phyloP scores from a whole-genome alignment of 1,139 yeast genomes.

The Debaryomyces robertsiae region DNA sequence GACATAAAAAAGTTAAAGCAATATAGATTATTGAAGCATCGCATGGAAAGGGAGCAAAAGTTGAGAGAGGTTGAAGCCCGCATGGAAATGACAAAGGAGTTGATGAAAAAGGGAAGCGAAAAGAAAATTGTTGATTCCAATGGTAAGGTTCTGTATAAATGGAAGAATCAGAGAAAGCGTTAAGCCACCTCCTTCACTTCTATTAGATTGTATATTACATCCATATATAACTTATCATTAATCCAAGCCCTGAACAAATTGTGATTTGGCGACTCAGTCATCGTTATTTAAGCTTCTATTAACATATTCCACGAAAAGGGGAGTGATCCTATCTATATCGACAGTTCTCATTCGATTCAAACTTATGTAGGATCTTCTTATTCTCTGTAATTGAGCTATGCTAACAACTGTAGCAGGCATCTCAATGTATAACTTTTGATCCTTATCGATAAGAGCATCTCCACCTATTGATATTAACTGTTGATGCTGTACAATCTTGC shows the following conservation, averaged over 20 bases:
- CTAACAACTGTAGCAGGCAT: constrained; percentile 68
- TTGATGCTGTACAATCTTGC: constrained; percentile 61
- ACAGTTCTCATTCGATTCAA: constrained; percentile 78
- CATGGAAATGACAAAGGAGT: constrained; percentile 77
- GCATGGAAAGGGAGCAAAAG: constrained; percentile 68
- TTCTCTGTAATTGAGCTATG: constrained; percentile 78
- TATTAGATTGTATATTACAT: constrained; percentile 2
- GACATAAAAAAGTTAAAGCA: constrained; percentile 62
- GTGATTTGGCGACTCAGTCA: constrained; percentile 4
- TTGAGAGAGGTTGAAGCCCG: constrained; percentile 67
- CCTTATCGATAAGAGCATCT: constrained; percentile 42
- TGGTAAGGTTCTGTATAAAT: constrained; percentile 76
- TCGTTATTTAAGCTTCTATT: constrained; percentile 51
- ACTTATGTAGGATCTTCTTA: constrained; percentile 77
- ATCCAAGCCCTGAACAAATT: neutral
- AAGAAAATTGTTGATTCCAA: constrained; percentile 66
- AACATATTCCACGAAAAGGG: constrained; percentile 74
- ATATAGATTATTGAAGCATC: constrained; percentile 54
- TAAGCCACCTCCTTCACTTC: constrained; percentile 2
- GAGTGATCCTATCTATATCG: constrained; percentile 65
- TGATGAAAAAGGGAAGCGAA: constrained; percentile 88
- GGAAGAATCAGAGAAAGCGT: constrained; percentile 84
- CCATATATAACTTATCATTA: constrained; percentile 1
- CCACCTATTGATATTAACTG: constrained; percentile 60
- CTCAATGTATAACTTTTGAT: constrained; percentile 46